phyloP scores from a whole-genome alignment of 2,329 filamentous ascomycete genomes.

The Venturia oleaginea region DNA sequence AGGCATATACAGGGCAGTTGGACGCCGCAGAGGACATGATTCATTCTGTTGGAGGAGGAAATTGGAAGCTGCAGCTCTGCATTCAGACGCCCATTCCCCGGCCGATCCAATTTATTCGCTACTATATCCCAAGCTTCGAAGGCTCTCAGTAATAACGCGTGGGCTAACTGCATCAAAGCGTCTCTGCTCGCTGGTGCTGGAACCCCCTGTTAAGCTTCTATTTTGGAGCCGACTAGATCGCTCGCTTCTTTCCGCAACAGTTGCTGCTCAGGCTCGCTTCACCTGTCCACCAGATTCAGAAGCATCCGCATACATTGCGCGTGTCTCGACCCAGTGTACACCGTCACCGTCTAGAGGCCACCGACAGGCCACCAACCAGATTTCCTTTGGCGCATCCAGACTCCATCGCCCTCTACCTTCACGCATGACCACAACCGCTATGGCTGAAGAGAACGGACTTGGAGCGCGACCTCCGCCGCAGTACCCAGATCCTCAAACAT shows the following conservation, averaged over 20 bases:
- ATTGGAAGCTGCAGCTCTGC: not conserved
- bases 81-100: not conserved
- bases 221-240: not conserved
- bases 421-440: constrained; percentile 1
- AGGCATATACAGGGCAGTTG: not conserved
- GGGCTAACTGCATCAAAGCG: constrained; percentile 5
- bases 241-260: not conserved
- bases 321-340: too few species aligned
- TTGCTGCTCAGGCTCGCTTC: not conserved
- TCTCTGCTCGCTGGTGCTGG: not conserved
- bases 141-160: not conserved
- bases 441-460: constrained; percentile 7
- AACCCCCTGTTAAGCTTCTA: not conserved
- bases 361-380: too few species aligned
- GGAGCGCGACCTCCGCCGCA: not conserved
- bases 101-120: not conserved
- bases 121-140: not conserved
- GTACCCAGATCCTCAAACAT: constrained; percentile 10
- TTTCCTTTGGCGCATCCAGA: too few species aligned
- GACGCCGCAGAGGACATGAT: not conserved
- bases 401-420: too few species aligned
- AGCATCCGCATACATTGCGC: too few species aligned
- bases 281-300: too few species aligned
- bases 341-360: too few species aligned
- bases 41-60: not conserved